Conservation (phyloP, 1,139 yeast genomes). For the Saccharomyces hybrid region DNA sequence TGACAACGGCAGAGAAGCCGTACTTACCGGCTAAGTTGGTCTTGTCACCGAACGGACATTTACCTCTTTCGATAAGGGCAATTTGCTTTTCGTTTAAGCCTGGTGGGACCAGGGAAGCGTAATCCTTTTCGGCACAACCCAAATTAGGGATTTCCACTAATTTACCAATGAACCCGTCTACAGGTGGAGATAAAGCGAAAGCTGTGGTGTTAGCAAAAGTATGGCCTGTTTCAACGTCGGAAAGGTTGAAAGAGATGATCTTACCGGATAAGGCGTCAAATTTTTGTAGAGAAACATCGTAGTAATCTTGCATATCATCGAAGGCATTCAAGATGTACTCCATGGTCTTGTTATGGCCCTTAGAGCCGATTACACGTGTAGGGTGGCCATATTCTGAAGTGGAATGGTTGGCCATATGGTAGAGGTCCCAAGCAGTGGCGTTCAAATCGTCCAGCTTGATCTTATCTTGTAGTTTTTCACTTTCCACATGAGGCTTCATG, state of each 20-base stretch:
- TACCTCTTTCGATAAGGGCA: constrained; percentile 73
- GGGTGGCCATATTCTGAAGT: constrained; percentile 63
- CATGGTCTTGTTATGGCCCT: constrained; percentile 77
- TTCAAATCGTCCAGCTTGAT: constrained; percentile 53
- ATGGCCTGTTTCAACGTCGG: constrained; percentile 50
- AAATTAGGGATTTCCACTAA: constrained; percentile 50
- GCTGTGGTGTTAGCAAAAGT: constrained; percentile 44
- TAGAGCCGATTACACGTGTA: constrained; percentile 85
- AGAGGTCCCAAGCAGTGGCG: constrained; percentile 57
- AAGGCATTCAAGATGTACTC: constrained; percentile 56
- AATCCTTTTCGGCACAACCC: constrained; percentile 68
- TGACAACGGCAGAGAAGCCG: constrained; percentile 72
- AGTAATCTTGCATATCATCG: constrained; percentile 54
- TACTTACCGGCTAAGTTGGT: constrained; percentile 64
- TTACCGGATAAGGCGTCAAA: constrained; percentile 69
- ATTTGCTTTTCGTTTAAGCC: constrained; percentile 30
- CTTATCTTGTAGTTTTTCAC: constrained; percentile 55
- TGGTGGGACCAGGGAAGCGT: constrained; percentile 35
- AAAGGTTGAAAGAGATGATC: constrained; percentile 44
- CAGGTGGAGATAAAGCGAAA: constrained; percentile 74
- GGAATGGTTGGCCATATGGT: constrained; percentile 57
- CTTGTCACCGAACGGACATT: constrained; percentile 76
- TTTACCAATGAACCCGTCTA: constrained; percentile 59
- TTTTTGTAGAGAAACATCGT: constrained; percentile 55
- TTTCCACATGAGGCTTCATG: constrained; percentile 43